A percentile compares a stretch with the other conserved stretches of the same genome.
phyloP scores from a whole-genome alignment of 2,329 filamentous ascomycete genomes.

The Exophiala xenobiotica region DNA sequence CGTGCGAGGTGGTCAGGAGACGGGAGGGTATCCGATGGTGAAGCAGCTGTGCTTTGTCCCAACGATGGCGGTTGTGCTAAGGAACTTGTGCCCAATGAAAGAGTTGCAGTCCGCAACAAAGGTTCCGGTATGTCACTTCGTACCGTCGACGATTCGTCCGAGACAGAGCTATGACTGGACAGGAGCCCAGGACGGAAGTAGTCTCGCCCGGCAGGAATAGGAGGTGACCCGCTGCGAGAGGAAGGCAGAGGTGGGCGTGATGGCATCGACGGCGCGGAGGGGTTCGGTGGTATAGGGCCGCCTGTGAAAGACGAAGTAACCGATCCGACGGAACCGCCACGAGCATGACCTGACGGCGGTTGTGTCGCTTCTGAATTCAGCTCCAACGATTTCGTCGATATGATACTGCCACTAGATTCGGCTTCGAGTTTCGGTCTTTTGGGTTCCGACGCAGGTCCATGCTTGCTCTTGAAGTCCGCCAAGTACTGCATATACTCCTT shows the following conservation, averaged over 20 bases:
- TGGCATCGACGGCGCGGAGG: constrained; percentile 2
- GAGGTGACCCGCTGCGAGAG: constrained; percentile 25
- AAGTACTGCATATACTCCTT: constrained; percentile 70
- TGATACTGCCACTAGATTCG: constrained; percentile 34
- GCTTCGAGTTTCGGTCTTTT: constrained; percentile 46
- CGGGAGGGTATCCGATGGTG: constrained; percentile 6
- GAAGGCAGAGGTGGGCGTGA: constrained; percentile 19
- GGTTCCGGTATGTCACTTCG: constrained; percentile 25
- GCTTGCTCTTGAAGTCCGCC: constrained; percentile 73
- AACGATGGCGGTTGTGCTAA: constrained; percentile 23
- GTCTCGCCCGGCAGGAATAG: constrained; percentile 17
- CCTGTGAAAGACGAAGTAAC: constrained; percentile 22
- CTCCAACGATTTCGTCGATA: constrained; percentile 26
- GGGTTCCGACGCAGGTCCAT: constrained; percentile 44
- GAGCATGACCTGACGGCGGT: constrained; percentile 19
- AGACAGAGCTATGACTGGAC: constrained; percentile 28
- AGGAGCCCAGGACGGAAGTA: constrained; percentile 19
- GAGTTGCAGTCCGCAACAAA: constrained; percentile 20
- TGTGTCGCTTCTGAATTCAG: constrained; percentile 9
- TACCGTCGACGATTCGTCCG: constrained; percentile 26
- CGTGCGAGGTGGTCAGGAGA: constrained; percentile 16
- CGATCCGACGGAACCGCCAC: constrained; percentile 27
- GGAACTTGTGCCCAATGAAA: constrained; percentile 18
- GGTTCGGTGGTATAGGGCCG: constrained; percentile 5
- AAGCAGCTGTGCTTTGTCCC: constrained; percentile 4